phyloP scores from a whole-genome alignment of 2,329 filamentous ascomycete genomes.

The Volutella citrinella region DNA sequence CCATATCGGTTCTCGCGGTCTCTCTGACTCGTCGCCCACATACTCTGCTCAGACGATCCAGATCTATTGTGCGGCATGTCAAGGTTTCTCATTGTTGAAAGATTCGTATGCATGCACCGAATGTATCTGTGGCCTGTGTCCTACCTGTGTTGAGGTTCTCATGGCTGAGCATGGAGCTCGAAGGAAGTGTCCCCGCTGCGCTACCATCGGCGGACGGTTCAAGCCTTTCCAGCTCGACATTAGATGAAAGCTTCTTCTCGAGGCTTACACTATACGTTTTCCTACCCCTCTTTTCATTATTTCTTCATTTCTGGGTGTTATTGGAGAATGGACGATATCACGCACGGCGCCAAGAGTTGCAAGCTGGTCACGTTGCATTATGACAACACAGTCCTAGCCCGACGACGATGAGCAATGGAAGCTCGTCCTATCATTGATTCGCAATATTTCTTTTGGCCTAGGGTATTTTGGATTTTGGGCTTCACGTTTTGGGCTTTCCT shows the following conservation, averaged over 20 bases:
- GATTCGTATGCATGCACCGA: constrained; percentile 94
- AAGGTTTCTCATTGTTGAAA: constrained; percentile 70
- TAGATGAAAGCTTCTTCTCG: constrained; percentile 45
- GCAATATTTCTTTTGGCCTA: too few species aligned
- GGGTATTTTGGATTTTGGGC: not conserved
- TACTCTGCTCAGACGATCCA: constrained; percentile 75
- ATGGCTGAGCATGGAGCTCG: constrained; percentile 73
- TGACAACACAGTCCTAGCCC: constrained; percentile 20
- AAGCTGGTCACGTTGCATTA: constrained; percentile 18
- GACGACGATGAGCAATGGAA: too few species aligned
- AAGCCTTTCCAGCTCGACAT: constrained; percentile 85
- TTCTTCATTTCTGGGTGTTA: too few species aligned
- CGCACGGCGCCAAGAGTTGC: constrained; percentile 23
- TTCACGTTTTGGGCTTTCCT: too few species aligned
- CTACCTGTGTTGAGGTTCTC: constrained; percentile 79
- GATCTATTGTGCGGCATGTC: constrained; percentile 90
- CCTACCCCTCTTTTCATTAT: constrained; percentile 8
- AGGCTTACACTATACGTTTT: constrained; percentile 19
- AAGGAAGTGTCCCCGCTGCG: constrained; percentile 75
- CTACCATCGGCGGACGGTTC: constrained; percentile 74
- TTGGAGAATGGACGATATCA: too few species aligned
- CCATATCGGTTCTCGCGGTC: constrained; percentile 63
- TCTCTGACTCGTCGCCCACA: constrained; percentile 69
- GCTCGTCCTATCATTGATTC: too few species aligned
- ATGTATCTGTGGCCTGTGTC: constrained; percentile 91